Percentiles rank a stretch among this genome's conserved stretches.
phyloP scores from a whole-genome alignment of 345 rosid genomes.

The Excoecaria cochinchinensis region DNA sequence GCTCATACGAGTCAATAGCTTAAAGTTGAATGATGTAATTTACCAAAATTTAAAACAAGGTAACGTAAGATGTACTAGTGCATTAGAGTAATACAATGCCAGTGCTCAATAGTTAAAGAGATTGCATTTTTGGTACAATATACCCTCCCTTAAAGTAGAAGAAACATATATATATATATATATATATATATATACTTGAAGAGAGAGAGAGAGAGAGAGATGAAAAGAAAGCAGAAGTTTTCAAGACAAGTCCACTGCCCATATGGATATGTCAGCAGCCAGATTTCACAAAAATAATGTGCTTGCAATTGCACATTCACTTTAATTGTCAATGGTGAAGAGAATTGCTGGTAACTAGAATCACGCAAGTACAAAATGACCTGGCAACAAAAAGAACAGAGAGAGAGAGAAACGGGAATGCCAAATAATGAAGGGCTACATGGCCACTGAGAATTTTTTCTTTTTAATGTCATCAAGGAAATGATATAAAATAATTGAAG shows the following conservation, averaged over 20 bases:
- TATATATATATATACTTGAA: not conserved
- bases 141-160: not conserved
- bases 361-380: not conserved
- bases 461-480: not conserved
- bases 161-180: not conserved
- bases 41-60: not conserved
- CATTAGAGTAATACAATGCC: not conserved
- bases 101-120: not conserved
- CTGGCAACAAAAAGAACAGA: not conserved
- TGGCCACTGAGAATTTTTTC: not conserved
- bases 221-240: no score
- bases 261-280: not conserved
- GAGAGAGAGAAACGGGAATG: not conserved
- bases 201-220: no score
- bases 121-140: not conserved
- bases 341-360: not conserved
- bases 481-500: not conserved
- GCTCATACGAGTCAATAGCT: not conserved
- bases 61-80: not conserved
- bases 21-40: not conserved
- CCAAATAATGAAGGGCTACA: not conserved
- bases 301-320: not conserved
- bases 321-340: not conserved
- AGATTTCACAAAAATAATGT: not conserved
- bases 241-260: not conserved